These are phyloP conservation scores for Russula compacta DNA, from an alignment of 768 basidiomycete genomes.

Conservation along the genomic window DNA sequence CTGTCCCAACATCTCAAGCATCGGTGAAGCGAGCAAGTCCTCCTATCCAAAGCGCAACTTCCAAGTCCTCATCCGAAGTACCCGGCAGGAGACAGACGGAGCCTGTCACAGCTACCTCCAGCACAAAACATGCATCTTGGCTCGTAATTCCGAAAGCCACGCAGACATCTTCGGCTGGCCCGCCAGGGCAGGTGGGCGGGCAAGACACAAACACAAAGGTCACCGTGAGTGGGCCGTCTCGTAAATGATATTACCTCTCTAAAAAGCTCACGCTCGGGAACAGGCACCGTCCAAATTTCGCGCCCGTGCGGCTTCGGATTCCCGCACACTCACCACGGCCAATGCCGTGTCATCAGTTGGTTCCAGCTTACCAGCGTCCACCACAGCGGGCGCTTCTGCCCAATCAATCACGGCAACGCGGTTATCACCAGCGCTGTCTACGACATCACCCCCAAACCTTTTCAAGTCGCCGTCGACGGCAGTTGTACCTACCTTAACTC, in stretches of 20 bases:
- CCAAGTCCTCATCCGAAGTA: not conserved
- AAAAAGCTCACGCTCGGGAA: not conserved
- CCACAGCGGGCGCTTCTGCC: not conserved
- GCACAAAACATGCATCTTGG: constrained; percentile 15
- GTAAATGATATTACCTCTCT: not conserved
- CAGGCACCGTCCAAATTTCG: constrained; percentile 9
- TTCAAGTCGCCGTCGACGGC: constrained; percentile 14
- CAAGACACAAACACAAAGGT: not conserved
- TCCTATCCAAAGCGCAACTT: not conserved
- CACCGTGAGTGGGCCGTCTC: not conserved
- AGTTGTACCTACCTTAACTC: not conserved
- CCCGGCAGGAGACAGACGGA: not conserved
- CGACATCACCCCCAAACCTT: constrained; percentile 12
- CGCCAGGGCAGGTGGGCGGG: not conserved
- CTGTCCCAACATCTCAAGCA: not conserved
- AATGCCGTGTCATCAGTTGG: not conserved
- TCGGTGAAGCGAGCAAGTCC: constrained; percentile 7
- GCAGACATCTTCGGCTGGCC: not conserved
- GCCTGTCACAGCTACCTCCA: not conserved
- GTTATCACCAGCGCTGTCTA: not conserved
- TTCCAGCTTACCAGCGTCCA: constrained; percentile 5
- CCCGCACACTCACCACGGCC: constrained; percentile 4
- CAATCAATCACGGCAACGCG: constrained; percentile 7
- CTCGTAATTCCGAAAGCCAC: constrained; percentile 10
- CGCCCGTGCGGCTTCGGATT: constrained; percentile 18